A percentile compares a stretch with the other conserved stretches of the same genome.
Conservation (phyloP, 164 flowering plant genomes). For the Sextonia rubra region DNA sequence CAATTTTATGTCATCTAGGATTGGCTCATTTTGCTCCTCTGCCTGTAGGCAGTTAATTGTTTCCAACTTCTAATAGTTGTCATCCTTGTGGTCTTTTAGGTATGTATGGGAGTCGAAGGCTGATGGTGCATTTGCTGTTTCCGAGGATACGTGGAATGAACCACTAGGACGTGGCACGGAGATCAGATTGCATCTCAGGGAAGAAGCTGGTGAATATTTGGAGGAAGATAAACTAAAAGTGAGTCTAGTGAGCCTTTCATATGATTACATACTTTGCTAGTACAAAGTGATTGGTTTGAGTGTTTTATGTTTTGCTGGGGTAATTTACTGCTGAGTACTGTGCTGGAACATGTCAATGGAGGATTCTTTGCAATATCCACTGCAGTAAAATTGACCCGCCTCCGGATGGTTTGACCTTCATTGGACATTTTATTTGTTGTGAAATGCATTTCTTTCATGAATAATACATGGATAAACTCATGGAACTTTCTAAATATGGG, state of each 20-base stretch:
- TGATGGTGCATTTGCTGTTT: conserved; percentile 93
- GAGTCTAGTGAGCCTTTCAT: conserved; percentile 8
- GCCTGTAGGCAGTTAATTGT: neutral
- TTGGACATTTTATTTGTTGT: neutral
- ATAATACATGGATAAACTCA: too few relatives aligned
- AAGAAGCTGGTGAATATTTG: conserved; percentile 92
- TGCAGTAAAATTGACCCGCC: neutral
- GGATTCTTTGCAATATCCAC: neutral
- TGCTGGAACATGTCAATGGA: too few relatives aligned
- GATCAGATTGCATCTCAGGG: conserved; percentile 82
- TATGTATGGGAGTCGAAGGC: conserved; percentile 99
- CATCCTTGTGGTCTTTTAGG: conserved; percentile 33
- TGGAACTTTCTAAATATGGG: too few relatives aligned
- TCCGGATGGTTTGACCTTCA: neutral
- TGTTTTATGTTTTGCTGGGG: neutral
- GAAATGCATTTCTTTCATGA: neutral
- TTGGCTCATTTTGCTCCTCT: neutral
- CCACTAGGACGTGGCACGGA: conserved; percentile 99
- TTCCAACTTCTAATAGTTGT: too few relatives aligned
- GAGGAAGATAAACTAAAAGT: conserved; percentile 88
- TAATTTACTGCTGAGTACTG: too few relatives aligned
- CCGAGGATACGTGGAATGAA: conserved; percentile 90
- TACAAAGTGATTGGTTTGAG: neutral
- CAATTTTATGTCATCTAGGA: neutral
- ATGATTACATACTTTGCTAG: neutral